These are phyloP conservation scores for Gryganskiella cystojenkinii DNA, from an alignment of 192 early-diverging fungal genomes.

Conservation along the genomic window DNA sequence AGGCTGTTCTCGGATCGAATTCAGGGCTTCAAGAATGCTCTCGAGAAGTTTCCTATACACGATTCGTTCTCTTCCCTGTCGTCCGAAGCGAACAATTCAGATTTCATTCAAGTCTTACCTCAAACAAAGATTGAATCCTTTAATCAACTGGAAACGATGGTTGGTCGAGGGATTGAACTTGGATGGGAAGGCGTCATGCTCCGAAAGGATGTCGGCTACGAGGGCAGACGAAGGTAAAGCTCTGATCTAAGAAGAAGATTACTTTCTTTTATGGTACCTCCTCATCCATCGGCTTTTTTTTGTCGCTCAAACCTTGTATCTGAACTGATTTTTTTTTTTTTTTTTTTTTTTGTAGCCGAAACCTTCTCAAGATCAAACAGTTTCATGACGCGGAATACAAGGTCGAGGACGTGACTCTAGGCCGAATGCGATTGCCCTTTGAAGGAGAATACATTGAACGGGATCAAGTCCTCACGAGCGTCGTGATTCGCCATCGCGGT, in stretches of 20 bases:
- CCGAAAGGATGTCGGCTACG: constrained; percentile 58
- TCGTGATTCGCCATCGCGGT: constrained; percentile 58
- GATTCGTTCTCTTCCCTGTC: neutral
- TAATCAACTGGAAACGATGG: constrained; percentile 47
- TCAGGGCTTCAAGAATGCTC: constrained; percentile 9
- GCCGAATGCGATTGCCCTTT: constrained; percentile 53
- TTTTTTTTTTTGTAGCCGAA: constrained; percentile 37
- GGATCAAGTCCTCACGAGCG: constrained; percentile 53
- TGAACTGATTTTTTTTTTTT: neutral
- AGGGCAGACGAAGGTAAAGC: constrained; percentile 66
- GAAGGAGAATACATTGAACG: constrained; percentile 46
- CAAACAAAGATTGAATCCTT: constrained; percentile 42
- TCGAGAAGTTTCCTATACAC: neutral
- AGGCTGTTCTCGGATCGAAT: constrained; percentile 43
- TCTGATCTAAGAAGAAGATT: too few species aligned
- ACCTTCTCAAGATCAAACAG: constrained; percentile 64
- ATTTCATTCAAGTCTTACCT: constrained; percentile 17
- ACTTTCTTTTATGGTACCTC: neutral
- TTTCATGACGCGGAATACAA: constrained; percentile 63
- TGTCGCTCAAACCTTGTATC: neutral
- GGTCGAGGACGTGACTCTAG: constrained; percentile 56
- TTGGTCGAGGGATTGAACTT: constrained; percentile 15
- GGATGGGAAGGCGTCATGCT: constrained; percentile 70
- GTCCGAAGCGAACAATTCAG: neutral
- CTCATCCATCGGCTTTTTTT: neutral